Evolutionary conservation across 768 basidiomycete species (phyloP).

Genomic region (Termitomyces titanicus): DNA sequence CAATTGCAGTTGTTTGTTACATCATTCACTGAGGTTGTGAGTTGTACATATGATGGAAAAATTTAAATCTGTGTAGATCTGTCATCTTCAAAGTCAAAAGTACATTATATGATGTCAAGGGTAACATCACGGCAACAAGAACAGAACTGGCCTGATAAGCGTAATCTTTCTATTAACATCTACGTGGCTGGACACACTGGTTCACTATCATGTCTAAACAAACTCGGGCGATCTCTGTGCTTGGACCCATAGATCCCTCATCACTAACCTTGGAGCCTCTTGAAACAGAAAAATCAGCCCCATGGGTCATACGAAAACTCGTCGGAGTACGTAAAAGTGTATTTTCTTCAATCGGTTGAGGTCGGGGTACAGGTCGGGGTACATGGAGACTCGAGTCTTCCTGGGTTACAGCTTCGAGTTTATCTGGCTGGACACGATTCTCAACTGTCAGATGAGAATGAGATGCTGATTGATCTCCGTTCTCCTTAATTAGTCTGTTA

Average conservation of each 20-base stretch:
- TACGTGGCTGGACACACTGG: not conserved
- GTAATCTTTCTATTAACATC: not conserved
- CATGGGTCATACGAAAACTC: constrained; percentile 64
- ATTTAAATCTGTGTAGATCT: too few relatives aligned
- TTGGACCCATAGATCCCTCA: constrained; percentile 38
- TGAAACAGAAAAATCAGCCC: constrained; percentile 54
- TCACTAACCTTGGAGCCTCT: constrained; percentile 31
- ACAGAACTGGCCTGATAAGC: not conserved
- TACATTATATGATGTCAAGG: too few relatives aligned
- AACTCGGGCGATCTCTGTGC: not conserved
- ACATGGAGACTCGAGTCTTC: too few relatives aligned
- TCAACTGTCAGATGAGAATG: not conserved
- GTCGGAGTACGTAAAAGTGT: constrained; percentile 46
- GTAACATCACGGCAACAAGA: too few relatives aligned
- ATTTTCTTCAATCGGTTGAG: not conserved
- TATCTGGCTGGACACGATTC: too few relatives aligned
- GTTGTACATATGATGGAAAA: too few relatives aligned
- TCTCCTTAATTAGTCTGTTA: constrained; percentile 42
- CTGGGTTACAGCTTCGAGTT: too few relatives aligned
- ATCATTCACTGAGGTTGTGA: not conserved
- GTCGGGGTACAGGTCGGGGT: not conserved
- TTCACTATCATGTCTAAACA: not conserved
- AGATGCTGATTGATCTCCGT: not conserved
- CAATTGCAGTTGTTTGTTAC: not conserved
- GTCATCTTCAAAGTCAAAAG: too few relatives aligned